Evolutionary conservation across 768 basidiomycete species (phyloP).

Genomic region (Agrocybe pediades): DNA sequence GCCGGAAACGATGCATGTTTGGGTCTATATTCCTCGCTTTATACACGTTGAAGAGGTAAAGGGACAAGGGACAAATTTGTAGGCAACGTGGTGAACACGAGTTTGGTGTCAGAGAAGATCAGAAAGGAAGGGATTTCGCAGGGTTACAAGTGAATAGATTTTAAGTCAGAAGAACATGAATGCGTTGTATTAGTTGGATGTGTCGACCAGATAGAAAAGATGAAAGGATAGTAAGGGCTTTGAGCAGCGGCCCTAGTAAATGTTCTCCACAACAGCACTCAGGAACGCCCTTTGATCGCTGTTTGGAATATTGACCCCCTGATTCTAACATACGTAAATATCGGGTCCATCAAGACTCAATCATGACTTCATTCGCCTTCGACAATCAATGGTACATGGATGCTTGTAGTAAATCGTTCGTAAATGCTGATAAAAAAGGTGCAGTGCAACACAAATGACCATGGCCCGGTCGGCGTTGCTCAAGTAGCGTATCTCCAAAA

Average conservation of each 20-base stretch:
- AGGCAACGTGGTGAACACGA: conserved; percentile 81
- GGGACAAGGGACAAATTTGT: conserved; percentile 35
- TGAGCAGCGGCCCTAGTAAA: too few species aligned
- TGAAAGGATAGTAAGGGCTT: conserved; percentile 1
- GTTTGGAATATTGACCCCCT: conserved; percentile 2
- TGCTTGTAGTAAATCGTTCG: background rate
- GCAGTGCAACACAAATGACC: background rate
- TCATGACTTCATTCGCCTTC: background rate
- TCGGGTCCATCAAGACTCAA: background rate
- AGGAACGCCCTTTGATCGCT: background rate
- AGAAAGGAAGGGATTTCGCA: conserved; percentile 32
- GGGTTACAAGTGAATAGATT: conserved; percentile 17
- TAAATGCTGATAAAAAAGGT: background rate
- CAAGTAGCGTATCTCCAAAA: conserved; percentile 15
- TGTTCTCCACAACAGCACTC: conserved; percentile 1
- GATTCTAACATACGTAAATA: conserved; percentile 14
- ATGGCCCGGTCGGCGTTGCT: conserved; percentile 1
- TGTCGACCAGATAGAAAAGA: background rate
- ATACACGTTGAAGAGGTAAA: conserved; percentile 58
- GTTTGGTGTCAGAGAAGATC: conserved; percentile 40
- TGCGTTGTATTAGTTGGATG: background rate
- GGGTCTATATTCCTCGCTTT: conserved; percentile 51
- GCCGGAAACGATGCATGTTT: conserved; percentile 85
- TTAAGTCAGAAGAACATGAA: too few species aligned
- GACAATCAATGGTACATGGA: background rate